Base-by-base conservation (phyloP, 1,139 yeast genomes). In the Protomyces gravidus region DNA sequence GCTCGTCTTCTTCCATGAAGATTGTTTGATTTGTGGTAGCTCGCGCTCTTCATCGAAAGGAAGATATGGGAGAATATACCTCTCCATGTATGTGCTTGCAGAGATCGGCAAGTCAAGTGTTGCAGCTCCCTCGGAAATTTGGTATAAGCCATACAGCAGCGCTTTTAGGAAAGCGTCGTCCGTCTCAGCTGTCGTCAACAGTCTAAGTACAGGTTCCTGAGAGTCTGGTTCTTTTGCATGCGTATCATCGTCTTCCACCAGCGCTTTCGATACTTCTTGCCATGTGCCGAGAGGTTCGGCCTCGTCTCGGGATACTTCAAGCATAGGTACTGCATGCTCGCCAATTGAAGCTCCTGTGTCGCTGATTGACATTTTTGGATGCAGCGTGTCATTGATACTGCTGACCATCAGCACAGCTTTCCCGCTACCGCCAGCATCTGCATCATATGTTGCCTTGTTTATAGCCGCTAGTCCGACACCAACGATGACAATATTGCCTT, bases 331-430 rank as follows among this genome's bases (percentile, higher is more conserved):
- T 15, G 45, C 33, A 6, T 27, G 17, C 3, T n/a, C 55, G 4
- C 15, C 27, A 6, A 45, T 11, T 21, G 32, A 28, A 7, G 36
- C 46, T 3, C 21, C 15, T 9, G 58, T 45, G 23, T 46, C 36
- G 7, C 47, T 15, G 11, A 36, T 15, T 17, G 21, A 2, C 13
- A 21, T n/a, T 7, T 45, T 42, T 2, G 46, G 47, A 13, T 42
- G 47, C 36, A 53, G 23, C 32, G 58, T 53, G 36, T 53, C 58
- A 2, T 51, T 51, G 7, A 53, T 27, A 33, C 58, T 46, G 26
- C 46, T 13, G 9, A 45, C 45, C 39, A 46, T 17, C 33, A 53
- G n/a, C 3, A 53, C 36, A 11, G 51, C 58, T 26, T 53, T 53
- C 6, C 58, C 58, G n/a, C 15, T 13, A 5, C 1, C 7, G 2